Base-by-base conservation (phyloP, 2,329 filamentous ascomycete genomes). In the Alternaria novae-zelandiae region DNA sequence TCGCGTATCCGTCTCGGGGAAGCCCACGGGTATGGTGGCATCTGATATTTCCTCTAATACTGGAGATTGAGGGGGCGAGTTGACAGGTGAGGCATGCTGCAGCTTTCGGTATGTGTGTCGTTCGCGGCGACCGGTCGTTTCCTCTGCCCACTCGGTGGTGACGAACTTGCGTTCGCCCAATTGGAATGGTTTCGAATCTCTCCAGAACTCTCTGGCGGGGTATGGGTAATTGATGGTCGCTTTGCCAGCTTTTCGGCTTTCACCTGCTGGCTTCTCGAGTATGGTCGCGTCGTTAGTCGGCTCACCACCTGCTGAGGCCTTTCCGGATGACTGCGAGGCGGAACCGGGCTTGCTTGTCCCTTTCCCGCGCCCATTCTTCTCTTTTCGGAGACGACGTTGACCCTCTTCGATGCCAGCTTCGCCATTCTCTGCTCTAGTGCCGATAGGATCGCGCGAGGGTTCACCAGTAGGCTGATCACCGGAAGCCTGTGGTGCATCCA, bases 41-140 rank as follows among this genome's bases (percentile, higher is more conserved):
- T 30, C 28, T 30, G 28, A 13, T 13, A 30, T 30, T 13, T 30
- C 28, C 28, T 30, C 28, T 30, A 30, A 30, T 12, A 30, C 28
- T 30, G 28, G 28, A 30, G 50, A 51, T 17, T 36, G 56, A 8
- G 57, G 63, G 9, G 65, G 59, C 12, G 65, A 67, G n/a, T 63
- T 54, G 6, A 61, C 50, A 21, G 54, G 17, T 2, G 63, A 66
- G 11, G 36, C 26, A 10, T 63, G 65, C 15, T 44, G 23, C 2
- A 46, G 13, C 3, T 9, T 5, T n/a, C 23, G 23, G 13, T 49
- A 15, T 5, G 28, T 45, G 23, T 67, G 65, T 50, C 56, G 51
- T 47, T 67, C 65, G 10, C 65, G 59, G n/a, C 65, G 46, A 4
- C 63, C 65, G 20, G 32, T 44, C 2, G 59, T 59, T 17, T 54